Base-by-base conservation (phyloP, 2,329 filamentous ascomycete species). In the Diaporthe sp. region DNA sequence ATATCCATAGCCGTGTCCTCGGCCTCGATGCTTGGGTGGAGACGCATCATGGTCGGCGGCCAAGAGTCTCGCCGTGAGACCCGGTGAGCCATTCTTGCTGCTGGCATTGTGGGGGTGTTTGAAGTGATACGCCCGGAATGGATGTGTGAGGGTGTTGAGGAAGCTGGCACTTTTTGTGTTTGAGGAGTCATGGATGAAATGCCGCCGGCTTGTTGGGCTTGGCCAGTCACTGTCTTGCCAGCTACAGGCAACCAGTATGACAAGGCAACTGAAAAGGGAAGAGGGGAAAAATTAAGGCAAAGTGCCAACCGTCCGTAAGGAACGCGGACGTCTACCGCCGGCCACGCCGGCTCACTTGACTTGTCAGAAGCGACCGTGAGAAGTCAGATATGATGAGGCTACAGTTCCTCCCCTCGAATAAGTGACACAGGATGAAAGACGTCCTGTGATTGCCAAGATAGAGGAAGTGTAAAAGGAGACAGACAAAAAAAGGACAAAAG, bases 1-100 rank as follows among this genome's bases (percentile, higher is more conserved):
- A 88, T 85, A 53, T 89, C 86, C 71, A 88, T 85, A 28, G 86
- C 85, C 31, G 86, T 85, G 63, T 86, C 83, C 77, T 85, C 83
- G 73, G 85, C 84, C 60, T 86, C 85, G 34, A 85, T 79, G 70
- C 84, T 84, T 20, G 85, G 86, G 61, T 84, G 84, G 37, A 90
- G 83, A 60, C 85, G 86, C 77, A 89, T 82, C 78, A 87, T 87
- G n/a, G 87, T 88, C 3, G 88, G 87, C 25, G 88, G 86, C 88
- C 88, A 91, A 22, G 88, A 88, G 78, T 88, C 87, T 77, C 85
- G 83, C 74, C 82, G 84, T n/a, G 71, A 71, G 51, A 67, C 65
- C 47, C 39, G 67, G 53, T 53, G 61, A n/a, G 72, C 44, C n/a
- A 51, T 55, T 55, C 67, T 65, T 49, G 55, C 55, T 44, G 61